Evolutionary conservation across 2,329 filamentous ascomycete species (phyloP), one percentile per base, ranked within the genome.

Genomic region (Sordariomycetes sp.): DNA sequence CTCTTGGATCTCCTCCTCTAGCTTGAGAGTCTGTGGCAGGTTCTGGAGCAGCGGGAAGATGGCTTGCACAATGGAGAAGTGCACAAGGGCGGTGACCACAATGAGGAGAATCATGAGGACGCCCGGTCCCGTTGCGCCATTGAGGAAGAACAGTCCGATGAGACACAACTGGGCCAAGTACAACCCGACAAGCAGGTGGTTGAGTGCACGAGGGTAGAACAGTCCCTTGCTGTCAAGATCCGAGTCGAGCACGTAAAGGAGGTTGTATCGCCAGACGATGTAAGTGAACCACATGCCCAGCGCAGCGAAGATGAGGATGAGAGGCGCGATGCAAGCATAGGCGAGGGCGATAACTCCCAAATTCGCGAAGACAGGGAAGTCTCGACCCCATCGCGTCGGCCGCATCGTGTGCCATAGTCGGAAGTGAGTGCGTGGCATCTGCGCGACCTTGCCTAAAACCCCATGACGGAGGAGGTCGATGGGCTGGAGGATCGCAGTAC

Each of bases 171-270:
- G 79, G 2, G 81, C 75, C 23, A 95, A 68, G 54, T 96, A 95
- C 32, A 93, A 66, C 16, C 90, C 88, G 1, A 81, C 79, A 19
- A 90, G 77, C 31, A 93, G 75, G 38, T 95, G 88, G 54, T 93
- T 81, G 33, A 96, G 66, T 2, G 85, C 88, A n/a, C 81, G 81
- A 1, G 86, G 82, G 51, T 94, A 95, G 46, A 86, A 79, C 11
- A 90, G 72, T 12, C 90, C 88, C 50, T 93, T 86, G 24, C 85
- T 94, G 52, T 95, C 87, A 48, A 94, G 79, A 39, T 75, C 63
- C 8, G 83, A 77, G 51, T 93, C 84, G 33, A 79, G 82, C 23
- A 94, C 86, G 55, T 86, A 95, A 32, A 95, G 70, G 36, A 96
- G 61, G 52, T 94, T 93, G 68, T 96, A 94, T 14, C 84, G 76